Evolutionary conservation across 2,329 filamentous ascomycete genomes (phyloP).

Genomic region (Leptosphaerulina australis): DNA sequence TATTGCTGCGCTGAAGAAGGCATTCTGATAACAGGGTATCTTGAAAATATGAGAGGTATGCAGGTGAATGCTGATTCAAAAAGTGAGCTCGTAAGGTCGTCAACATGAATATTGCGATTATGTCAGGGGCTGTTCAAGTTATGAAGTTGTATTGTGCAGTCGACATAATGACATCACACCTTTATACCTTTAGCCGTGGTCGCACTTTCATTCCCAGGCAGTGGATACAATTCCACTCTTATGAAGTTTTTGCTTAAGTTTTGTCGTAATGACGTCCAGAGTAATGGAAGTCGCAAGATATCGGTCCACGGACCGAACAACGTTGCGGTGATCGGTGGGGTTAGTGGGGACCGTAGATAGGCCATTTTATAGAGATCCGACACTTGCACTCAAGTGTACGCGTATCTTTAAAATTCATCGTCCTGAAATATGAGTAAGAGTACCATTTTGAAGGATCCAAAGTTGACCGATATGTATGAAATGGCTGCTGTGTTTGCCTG

Average conservation of each 20-base stretch:
- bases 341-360: conserved; percentile 1
- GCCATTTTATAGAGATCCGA: neutral
- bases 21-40: conserved; percentile 13
- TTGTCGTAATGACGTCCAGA: conserved; percentile 16
- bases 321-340: conserved; percentile 13
- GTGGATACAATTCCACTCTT: conserved; percentile 10
- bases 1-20: conserved; percentile 16
- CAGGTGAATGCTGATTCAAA: neutral
- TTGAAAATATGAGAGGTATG: neutral
- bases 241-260: conserved; percentile 13
- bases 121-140: neutral
- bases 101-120: neutral
- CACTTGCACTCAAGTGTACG: too few relatives aligned
- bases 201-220: conserved; percentile 2
- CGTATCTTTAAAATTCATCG: too few relatives aligned
- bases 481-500: too few relatives aligned
- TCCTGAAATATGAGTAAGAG: too few relatives aligned
- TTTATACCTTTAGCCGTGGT: conserved; percentile 1
- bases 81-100: neutral
- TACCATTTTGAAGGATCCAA: too few relatives aligned
- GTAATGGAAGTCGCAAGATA: conserved; percentile 4
- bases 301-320: conserved; percentile 7
- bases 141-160: neutral
- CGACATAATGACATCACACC: conserved; percentile 29
- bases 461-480: too few relatives aligned